A percentile compares a stretch with the other conserved stretches of the same genome.
Evolutionary conservation across 441 rosid genomes (phyloP).

Genomic region (Breynia disticha): DNA sequence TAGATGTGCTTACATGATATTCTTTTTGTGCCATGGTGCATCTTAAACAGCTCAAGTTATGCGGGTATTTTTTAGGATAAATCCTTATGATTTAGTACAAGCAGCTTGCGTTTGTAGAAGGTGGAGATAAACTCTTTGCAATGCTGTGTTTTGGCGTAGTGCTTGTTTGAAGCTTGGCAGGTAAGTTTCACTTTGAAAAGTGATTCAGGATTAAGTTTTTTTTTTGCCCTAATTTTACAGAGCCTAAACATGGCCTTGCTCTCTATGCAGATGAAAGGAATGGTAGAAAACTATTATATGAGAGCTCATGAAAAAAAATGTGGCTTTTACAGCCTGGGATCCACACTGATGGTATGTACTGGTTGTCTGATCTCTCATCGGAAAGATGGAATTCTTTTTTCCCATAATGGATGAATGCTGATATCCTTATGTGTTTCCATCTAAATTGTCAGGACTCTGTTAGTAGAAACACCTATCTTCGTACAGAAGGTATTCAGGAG

Average conservation of each 20-base stretch:
- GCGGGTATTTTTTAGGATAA: conserved; percentile 72
- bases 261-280: conserved; percentile 49
- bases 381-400: too few species aligned
- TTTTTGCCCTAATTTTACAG: conserved; percentile 8
- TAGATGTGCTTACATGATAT: too few species aligned
- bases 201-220: background rate
- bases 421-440: conserved; percentile 2
- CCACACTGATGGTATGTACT: conserved; percentile 66
- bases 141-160: conserved; percentile 88
- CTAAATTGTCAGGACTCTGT: conserved; percentile 64
- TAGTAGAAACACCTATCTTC: conserved; percentile 89
- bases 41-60: background rate
- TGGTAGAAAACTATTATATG: conserved; percentile 75
- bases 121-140: conserved; percentile 88
- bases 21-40: too few species aligned
- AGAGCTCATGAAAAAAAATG: conserved; percentile 97
- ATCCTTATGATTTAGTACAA: conserved; percentile 77
- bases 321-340: conserved; percentile 88
- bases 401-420: too few species aligned
- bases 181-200: conserved; percentile 18
- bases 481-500: conserved; percentile 79
- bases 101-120: conserved; percentile 86
- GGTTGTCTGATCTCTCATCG: background rate
- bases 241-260: conserved; percentile 6
- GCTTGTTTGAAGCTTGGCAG: conserved; percentile 97